phyloP scores from a whole-genome alignment of 164 flowering plant genomes.

The grape (Vitis vinifera) region ASM3070453v1 NC_081806.1:1463001-1463500 shows the following conservation, averaged over 20 bases:
- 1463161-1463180: not conserved
- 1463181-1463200: not conserved
- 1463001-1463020: conserved; percentile 75
- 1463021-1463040: conserved; percentile 77
- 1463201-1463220: conserved; percentile 55
- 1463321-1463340: conserved; percentile 78
- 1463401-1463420: conserved; percentile 80
- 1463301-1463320: conserved; percentile 66
- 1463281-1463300: conserved; percentile 51
- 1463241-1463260: conserved; percentile 78
- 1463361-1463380: conserved; percentile 72
- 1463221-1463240: conserved; percentile 60
- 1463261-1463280: conserved; percentile 59
- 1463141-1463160: not conserved
- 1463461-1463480: conserved; percentile 66
- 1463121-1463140: not conserved
- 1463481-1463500: conserved; percentile 70
- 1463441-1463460: conserved; percentile 77
- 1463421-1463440: conserved; percentile 72
- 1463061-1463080: conserved; percentile 72
- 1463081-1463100: conserved; percentile 65
- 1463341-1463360: conserved; percentile 76
- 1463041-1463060: conserved; percentile 69
- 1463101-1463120: conserved; percentile 49
- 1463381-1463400: conserved; percentile 80